These are phyloP conservation scores for Ascochyta clinopodiicola DNA, from an alignment of 2,329 filamentous ascomycete species.

Conservation along the genomic window DNA sequence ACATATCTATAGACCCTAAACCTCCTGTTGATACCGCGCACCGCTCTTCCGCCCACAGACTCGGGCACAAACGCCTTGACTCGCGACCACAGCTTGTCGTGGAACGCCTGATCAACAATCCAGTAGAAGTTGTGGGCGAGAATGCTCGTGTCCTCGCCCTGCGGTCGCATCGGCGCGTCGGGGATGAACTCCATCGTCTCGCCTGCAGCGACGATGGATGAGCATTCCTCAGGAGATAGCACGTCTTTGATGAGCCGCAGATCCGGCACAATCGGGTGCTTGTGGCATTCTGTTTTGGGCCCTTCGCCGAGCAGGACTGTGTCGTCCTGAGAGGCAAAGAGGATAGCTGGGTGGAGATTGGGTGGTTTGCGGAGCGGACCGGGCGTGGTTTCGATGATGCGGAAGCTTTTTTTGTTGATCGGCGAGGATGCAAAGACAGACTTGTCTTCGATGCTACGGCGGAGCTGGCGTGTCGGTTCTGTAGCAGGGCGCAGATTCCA, in stretches of 20 bases:
- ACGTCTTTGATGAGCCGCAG: constrained; percentile 67
- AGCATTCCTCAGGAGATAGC: constrained; percentile 67
- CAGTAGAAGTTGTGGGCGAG: constrained; percentile 78
- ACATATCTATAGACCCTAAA: constrained; percentile 77
- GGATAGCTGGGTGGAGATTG: constrained; percentile 70
- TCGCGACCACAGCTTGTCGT: constrained; percentile 68
- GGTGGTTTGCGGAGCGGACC: constrained; percentile 69
- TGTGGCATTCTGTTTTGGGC: constrained; percentile 60
- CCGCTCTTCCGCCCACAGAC: constrained; percentile 61
- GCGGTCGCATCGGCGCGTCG: constrained; percentile 71
- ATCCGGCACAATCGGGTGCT: constrained; percentile 68
- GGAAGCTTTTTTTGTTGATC: constrained; percentile 51
- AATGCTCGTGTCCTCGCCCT: constrained; percentile 67
- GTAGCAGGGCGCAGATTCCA: constrained; percentile 64
- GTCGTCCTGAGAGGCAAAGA: constrained; percentile 67
- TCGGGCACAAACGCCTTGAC: constrained; percentile 65
- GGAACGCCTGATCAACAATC: constrained; percentile 69
- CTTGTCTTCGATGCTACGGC: constrained; percentile 65
- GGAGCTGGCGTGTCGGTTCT: constrained; percentile 54
- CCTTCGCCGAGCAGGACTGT: constrained; percentile 59
- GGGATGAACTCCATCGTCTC: constrained; percentile 71
- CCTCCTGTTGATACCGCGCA: constrained; percentile 70
- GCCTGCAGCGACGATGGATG: constrained; percentile 69
- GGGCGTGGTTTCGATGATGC: constrained; percentile 67
- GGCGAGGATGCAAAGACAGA: constrained; percentile 48